Conservation (phyloP, 495 filamentous ascomycete genomes). For the Viridothelium virens region DNA sequence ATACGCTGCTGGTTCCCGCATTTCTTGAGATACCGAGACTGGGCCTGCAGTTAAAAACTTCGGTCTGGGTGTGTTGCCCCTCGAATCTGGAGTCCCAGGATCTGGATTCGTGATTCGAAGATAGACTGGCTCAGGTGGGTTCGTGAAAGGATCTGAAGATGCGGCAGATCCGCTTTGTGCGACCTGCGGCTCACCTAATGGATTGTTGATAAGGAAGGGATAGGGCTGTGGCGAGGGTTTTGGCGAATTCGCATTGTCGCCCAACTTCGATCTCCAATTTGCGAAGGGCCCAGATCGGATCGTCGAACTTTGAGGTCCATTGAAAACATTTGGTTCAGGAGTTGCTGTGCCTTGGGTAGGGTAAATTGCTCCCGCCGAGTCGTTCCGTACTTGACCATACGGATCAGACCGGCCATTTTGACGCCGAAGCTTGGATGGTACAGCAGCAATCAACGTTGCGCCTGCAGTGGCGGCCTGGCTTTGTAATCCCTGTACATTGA, state of each 20-base stretch:
- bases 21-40: neutral
- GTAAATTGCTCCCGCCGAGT: neutral
- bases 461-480: neutral
- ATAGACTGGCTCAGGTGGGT: conserved; percentile 7
- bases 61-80: neutral
- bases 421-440: neutral
- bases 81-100: neutral
- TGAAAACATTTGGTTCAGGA: conserved; percentile 6
- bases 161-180: neutral
- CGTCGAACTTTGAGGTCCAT: conserved; percentile 8
- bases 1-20: neutral
- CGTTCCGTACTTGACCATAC: conserved; percentile 1
- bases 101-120: conserved; percentile 6
- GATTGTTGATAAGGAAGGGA: conserved; percentile 10
- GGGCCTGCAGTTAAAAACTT: neutral
- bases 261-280: neutral
- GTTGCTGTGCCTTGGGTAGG: conserved; percentile 5
- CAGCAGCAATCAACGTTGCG: neutral
- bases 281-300: neutral
- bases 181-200: neutral
- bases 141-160: neutral
- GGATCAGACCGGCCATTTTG: neutral
- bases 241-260: neutral
- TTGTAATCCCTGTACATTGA: conserved; percentile 8
- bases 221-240: conserved; percentile 9